These are phyloP conservation scores for Colletotrichum lindemuthianum DNA, from an alignment of 2,329 filamentous ascomycete species.

Conservation along the genomic window DNA sequence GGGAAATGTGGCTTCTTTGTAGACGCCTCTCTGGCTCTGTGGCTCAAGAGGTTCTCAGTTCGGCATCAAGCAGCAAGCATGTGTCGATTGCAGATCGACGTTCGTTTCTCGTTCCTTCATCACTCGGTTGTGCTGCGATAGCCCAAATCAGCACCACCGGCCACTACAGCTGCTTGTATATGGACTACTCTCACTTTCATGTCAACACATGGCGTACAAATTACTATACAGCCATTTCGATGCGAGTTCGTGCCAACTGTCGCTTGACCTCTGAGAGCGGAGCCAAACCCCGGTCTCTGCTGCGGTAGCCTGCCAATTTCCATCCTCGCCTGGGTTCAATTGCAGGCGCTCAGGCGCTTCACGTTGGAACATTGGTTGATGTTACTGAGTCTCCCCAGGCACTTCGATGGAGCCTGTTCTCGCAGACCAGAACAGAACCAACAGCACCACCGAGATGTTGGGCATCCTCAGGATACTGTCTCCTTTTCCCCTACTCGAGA, in stretches of 20 bases:
- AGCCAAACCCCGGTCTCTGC: neutral
- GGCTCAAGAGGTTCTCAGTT: no score
- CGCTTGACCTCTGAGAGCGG: slow-evolving; percentile 4
- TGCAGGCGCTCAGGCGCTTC: neutral
- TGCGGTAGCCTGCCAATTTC: slow-evolving; percentile 8
- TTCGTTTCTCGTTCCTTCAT: no score
- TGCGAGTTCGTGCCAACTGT: neutral
- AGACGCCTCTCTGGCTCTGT: no score
- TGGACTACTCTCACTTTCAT: no score
- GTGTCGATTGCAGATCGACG: no score
- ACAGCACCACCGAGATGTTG: neutral
- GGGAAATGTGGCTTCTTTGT: no score
- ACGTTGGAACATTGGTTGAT: slow-evolving; percentile 14
- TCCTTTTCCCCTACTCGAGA: neutral
- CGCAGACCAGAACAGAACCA: neutral
- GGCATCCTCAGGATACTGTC: neutral
- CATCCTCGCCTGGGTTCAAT: slow-evolving; percentile 12
- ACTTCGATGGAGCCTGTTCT: neutral
- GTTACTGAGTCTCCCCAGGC: neutral
- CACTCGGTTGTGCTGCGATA: no score
- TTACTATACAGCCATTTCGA: no score
- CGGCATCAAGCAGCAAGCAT: no score
- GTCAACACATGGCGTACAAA: no score
- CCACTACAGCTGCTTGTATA: no score
- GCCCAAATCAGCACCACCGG: no score